Base-by-base conservation (phyloP, 164 flowering plant genomes). In the Tinospora cordifolia region DNA sequence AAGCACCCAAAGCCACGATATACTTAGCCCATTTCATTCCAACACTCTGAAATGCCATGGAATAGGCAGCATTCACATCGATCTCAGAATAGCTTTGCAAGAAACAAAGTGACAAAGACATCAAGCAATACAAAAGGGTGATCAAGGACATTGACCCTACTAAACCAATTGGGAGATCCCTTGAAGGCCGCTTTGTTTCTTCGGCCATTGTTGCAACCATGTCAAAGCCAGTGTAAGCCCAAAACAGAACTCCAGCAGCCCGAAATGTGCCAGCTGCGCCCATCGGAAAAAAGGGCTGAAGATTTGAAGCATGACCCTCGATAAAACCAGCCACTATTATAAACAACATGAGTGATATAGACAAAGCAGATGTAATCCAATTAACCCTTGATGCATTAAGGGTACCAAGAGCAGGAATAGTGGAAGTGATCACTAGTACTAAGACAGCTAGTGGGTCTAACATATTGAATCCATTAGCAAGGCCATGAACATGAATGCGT, bases 131-230 rank as follows among this genome's bases (percentile, higher is more conserved):
- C 46, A 88, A 62, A 25, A 88, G 76, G 8, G 88, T 87, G 67
- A 91, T 86, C 69, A 82, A n/a, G 2, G 87, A 75, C 95, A 89
- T 89, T 0, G 93, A 88, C 12, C 93, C 95, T 10, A 87, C 79
- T 39, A 90, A 74, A 3, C 97, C 97, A 3, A 90, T 14, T 0
- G 97, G 95, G 27, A 91, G 89, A 70, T 89, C 97, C 71, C 79
- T 81, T 0, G 90, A 71, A 0, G 97, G 97, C 6, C 75, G 67
- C 80, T 86, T 86, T 0, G 95, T 87, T 67, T 91, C 97, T 67
- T 91, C 97, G 0, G 93, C 97, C 95, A 91, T 77, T 5, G 90
- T 91, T 2, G 97, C 95, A 11, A 90, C 85, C 87, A 84, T 81
- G 68, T 91, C 95, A 65, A 91, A 91, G 12, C 96, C 93, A 0